Evolutionary conservation across 495 filamentous ascomycete species (phyloP).

Genomic region (Polyplosphaeria fusca): DNA sequence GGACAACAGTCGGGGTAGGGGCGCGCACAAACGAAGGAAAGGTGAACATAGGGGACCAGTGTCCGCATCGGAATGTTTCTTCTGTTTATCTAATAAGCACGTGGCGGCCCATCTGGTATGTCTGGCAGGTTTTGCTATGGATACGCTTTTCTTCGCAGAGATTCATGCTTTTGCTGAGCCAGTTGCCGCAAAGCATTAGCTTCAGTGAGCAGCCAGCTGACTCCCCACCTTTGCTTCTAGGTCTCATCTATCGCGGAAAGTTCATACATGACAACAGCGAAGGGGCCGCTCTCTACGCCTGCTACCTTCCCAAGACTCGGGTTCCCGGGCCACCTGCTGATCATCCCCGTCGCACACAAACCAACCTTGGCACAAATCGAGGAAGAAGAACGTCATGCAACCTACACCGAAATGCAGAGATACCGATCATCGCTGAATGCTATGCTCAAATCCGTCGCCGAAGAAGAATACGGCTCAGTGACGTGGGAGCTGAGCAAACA

Average conservation of each 20-base stretch:
- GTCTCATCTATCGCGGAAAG: slow-evolving; percentile 82
- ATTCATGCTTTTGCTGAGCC: too few relatives aligned
- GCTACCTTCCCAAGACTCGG: slow-evolving; percentile 63
- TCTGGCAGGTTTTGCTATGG: too few relatives aligned
- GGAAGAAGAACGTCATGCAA: slow-evolving; percentile 53
- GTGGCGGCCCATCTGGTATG: slow-evolving; percentile 82
- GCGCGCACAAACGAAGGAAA: slow-evolving; percentile 39
- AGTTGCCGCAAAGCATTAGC: too few relatives aligned
- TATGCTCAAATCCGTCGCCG: slow-evolving; percentile 57
- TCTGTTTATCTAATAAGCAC: slow-evolving; percentile 83
- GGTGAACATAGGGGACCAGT: slow-evolving; percentile 62
- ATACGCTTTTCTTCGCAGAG: too few relatives aligned
- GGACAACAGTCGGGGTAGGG: slow-evolving; percentile 37
- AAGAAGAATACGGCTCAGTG: slow-evolving; percentile 65
- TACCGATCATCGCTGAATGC: slow-evolving; percentile 69
- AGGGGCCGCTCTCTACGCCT: slow-evolving; percentile 74
- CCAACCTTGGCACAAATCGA: slow-evolving; percentile 63
- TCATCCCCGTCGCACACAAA: slow-evolving; percentile 79
- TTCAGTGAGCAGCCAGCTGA: too few relatives aligned
- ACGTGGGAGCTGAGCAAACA: slow-evolving; percentile 85
- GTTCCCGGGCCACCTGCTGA: slow-evolving; percentile 86
- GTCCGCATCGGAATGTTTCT: slow-evolving; percentile 80
- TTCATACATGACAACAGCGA: slow-evolving; percentile 83
- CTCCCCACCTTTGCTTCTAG: too few relatives aligned
- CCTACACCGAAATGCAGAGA: slow-evolving; percentile 72